A percentile compares a stretch with the other conserved stretches of the same genome.
phyloP scores from a whole-genome alignment of 1,284 basidiomycete genomes.

The Tilletia indica region DNA sequence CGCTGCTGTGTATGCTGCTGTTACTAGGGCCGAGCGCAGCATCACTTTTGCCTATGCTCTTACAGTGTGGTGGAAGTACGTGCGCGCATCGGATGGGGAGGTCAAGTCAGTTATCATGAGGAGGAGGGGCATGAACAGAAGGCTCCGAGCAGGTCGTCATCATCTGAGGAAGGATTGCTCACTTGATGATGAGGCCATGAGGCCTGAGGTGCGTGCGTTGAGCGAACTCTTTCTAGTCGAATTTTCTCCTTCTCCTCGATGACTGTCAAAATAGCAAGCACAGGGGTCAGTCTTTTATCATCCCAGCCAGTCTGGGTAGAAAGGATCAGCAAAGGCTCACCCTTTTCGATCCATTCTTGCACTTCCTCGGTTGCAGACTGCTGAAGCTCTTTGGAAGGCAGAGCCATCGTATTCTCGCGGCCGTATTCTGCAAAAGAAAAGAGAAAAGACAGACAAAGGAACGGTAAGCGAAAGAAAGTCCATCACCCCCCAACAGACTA shows the following conservation, averaged over 20 bases:
- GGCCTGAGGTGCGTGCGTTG: too few relatives aligned
- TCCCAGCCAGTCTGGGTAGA: too few relatives aligned
- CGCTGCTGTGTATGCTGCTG: background rate
- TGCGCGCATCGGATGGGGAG: too few relatives aligned
- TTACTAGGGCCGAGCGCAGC: background rate
- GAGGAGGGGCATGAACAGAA: too few relatives aligned
- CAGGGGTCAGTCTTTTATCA: background rate
- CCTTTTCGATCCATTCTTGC: slow-evolving; percentile 56
- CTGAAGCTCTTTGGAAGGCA: slow-evolving; percentile 39
- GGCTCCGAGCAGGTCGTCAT: too few relatives aligned
- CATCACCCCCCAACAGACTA: too few relatives aligned
- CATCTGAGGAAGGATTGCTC: too few relatives aligned
- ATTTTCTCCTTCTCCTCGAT: slow-evolving; percentile 27
- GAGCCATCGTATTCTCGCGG: slow-evolving; percentile 25
- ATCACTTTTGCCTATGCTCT: background rate
- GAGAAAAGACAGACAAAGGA: background rate
- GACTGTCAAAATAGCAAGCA: background rate
- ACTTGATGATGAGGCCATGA: too few relatives aligned
- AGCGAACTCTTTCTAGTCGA: slow-evolving; percentile 6
- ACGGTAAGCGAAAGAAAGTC: background rate
- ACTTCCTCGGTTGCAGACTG: slow-evolving; percentile 52
- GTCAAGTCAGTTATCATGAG: too few relatives aligned
- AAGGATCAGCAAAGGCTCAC: background rate
- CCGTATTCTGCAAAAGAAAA: slow-evolving; percentile 23
- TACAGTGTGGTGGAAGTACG: background rate